Percentiles rank a stretch among this genome's conserved stretches.
These are phyloP conservation scores for Cotoneaster glaucophyllus DNA, from an alignment of 306 rosid genomes.

Conservation along the genomic window DNA sequence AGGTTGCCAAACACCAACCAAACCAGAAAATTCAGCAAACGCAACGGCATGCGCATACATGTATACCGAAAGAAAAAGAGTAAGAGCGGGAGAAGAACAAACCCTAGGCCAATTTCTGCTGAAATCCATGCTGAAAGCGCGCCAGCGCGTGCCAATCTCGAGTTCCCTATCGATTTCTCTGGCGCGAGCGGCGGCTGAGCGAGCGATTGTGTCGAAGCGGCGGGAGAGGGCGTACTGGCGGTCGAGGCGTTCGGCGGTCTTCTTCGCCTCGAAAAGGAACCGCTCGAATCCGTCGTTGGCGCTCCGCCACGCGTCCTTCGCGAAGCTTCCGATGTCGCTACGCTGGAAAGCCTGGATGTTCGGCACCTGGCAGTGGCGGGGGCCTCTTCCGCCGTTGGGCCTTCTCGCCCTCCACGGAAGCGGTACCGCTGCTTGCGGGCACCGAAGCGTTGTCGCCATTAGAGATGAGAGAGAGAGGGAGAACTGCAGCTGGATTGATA, in stretches of 20 bases:
- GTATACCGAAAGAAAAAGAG: not conserved
- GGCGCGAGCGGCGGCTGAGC: conserved; percentile 50
- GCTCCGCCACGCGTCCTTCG: conserved; percentile 65
- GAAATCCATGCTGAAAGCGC: conserved; percentile 64
- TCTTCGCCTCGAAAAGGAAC: conserved; percentile 70
- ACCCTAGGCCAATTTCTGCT: conserved; percentile 78
- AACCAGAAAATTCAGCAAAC: not conserved
- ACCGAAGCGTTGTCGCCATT: conserved; percentile 40
- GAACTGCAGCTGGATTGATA: not conserved
- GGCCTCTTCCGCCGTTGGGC: not conserved
- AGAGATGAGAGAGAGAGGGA: not conserved
- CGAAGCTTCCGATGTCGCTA: conserved; percentile 49
- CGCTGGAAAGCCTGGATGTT: conserved; percentile 47
- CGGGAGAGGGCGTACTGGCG: conserved; percentile 56
- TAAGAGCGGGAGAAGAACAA: conserved; percentile 8
- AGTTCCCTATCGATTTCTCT: conserved; percentile 82
- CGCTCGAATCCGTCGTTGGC: conserved; percentile 85
- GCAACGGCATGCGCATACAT: not conserved
- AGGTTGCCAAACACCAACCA: not conserved
- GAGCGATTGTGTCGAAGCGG: conserved; percentile 43
- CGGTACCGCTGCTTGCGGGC: conserved; percentile 12
- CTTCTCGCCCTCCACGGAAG: conserved; percentile 10
- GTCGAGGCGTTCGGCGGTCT: conserved; percentile 78
- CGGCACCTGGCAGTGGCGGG: not conserved
- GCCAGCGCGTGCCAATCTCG: conserved; percentile 67